Conservation (phyloP, 139 green algal species). For the Tetratostichococcus sp. region DNA sequence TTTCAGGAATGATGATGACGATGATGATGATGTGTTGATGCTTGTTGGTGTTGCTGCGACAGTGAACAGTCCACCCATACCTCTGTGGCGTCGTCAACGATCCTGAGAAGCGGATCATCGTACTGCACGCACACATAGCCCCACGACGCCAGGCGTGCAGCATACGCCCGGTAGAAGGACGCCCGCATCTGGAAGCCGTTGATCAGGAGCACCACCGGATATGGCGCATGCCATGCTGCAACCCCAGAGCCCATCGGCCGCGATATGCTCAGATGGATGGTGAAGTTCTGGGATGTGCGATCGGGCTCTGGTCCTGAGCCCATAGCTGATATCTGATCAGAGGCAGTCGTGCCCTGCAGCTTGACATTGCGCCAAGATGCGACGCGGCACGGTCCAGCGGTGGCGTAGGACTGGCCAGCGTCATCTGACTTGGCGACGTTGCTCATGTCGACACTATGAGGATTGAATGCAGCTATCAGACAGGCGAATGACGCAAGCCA, state of each 20-base stretch:
- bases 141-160: conserved; percentile 40
- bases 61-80: conserved; percentile 11
- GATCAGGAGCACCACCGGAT: conserved; percentile 31
- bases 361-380: background rate
- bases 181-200: conserved; percentile 46
- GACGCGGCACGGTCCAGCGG: background rate
- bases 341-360: background rate
- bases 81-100: conserved; percentile 27
- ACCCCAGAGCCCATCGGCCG: too few species aligned
- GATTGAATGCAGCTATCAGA: background rate
- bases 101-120: conserved; percentile 19
- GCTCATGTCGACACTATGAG: background rate
- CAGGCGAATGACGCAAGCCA: background rate
- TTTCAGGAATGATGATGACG: too few species aligned
- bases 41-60: too few species aligned
- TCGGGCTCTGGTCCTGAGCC: too few species aligned
- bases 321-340: too few species aligned
- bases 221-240: conserved; percentile 1
- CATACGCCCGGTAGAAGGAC: conserved; percentile 41
- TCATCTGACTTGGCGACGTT: background rate
- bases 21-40: too few species aligned
- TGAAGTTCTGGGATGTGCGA: background rate
- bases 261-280: background rate
- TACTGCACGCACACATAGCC: conserved; percentile 48
- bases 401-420: background rate